Conservation (phyloP, 345 rosid species). For the Ceriops tagal region DNA sequence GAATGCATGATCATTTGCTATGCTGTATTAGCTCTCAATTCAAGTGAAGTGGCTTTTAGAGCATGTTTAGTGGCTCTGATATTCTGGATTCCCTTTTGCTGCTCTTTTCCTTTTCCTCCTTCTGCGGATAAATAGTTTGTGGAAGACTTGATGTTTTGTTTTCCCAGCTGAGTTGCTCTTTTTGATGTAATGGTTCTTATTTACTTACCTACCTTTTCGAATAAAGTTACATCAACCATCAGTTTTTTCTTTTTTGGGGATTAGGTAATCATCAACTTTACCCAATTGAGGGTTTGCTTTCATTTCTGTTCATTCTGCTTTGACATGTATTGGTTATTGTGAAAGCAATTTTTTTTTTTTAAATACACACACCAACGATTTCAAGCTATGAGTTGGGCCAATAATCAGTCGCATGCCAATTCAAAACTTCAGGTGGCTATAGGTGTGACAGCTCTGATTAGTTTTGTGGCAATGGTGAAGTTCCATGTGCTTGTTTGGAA, state of each 20-base stretch:
- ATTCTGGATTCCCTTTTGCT: too few species aligned
- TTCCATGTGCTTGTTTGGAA: not conserved
- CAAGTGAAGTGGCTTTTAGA: not conserved
- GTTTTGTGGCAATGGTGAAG: not conserved
- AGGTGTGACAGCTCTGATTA: not conserved
- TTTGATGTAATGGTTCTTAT: too few species aligned
- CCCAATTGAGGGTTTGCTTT: not conserved
- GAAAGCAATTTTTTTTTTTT: not conserved
- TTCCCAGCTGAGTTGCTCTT: too few species aligned
- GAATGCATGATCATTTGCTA: too few species aligned
- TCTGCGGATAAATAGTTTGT: not conserved
- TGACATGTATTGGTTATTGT: not conserved
- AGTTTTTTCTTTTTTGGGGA: too few species aligned
- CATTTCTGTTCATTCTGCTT: not conserved
- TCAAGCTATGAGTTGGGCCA: not conserved
- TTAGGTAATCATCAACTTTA: not conserved
- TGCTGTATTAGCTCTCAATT: not conserved
- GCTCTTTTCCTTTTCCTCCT: not conserved
- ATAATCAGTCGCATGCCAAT: not conserved
- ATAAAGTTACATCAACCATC: too few species aligned
- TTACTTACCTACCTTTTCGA: too few species aligned
- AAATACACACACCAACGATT: not conserved
- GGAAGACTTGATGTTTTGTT: too few species aligned
- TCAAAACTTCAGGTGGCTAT: not conserved
- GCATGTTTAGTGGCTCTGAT: too few species aligned